Conservation (phyloP, 306 rosid genomes). For the Glycine latifolia region DNA sequence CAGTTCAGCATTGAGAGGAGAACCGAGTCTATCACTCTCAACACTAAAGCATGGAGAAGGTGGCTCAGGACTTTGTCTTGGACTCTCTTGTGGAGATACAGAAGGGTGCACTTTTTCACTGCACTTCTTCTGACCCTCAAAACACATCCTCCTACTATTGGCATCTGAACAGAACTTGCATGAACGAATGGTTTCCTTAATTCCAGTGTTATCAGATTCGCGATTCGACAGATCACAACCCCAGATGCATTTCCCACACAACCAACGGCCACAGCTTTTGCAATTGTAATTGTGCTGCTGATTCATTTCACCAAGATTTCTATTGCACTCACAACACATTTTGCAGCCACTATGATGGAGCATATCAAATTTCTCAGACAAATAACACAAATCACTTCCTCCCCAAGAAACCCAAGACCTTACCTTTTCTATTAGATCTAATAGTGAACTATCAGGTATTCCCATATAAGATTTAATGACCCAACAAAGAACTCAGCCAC, state of each 20-base stretch:
- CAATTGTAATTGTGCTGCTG: constrained; percentile 57
- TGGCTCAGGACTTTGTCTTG: constrained; percentile 78
- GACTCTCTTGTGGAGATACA: constrained; percentile 81
- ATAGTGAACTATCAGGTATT: constrained; percentile 83
- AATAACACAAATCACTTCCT: constrained; percentile 50
- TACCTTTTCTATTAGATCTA: constrained; percentile 75
- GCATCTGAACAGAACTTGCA: constrained; percentile 75
- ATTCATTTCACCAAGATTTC: constrained; percentile 45
- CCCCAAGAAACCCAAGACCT: constrained; percentile 74
- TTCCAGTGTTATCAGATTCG: constrained; percentile 53
- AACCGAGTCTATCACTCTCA: constrained; percentile 63
- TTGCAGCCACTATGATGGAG: constrained; percentile 52
- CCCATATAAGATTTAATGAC: constrained; percentile 78
- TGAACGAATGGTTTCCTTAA: constrained; percentile 45
- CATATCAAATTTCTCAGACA: constrained; percentile 63
- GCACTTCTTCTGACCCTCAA: constrained; percentile 59
- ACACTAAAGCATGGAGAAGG: constrained; percentile 67
- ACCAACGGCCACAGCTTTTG: constrained; percentile 73
- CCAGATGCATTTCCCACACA: constrained; percentile 71
- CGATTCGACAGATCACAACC: constrained; percentile 56
- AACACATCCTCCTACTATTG: constrained; percentile 31
- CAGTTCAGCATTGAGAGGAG: constrained; percentile 52
- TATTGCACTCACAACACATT: constrained; percentile 78
- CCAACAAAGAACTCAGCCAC: constrained; percentile 52
- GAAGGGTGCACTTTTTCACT: constrained; percentile 88